These are phyloP conservation scores for Colletotrichum sublineola DNA, from an alignment of 2,329 filamentous ascomycete species.

Conservation along the genomic window DNA sequence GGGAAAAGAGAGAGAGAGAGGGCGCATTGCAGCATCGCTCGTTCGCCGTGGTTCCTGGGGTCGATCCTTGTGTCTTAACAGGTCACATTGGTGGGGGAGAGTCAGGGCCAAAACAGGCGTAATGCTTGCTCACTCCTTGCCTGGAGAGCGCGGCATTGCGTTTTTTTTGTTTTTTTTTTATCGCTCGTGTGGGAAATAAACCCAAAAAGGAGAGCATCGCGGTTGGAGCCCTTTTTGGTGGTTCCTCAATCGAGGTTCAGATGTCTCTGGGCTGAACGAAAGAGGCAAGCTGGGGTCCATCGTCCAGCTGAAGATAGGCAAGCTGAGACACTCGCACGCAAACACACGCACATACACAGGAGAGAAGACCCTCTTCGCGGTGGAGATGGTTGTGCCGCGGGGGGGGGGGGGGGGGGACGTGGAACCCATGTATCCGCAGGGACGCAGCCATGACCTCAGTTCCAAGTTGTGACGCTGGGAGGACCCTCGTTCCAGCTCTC, in stretches of 20 bases:
- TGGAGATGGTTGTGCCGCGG: slow-evolving; percentile 7
- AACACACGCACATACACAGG: neutral
- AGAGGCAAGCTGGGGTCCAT: neutral
- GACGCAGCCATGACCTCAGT: slow-evolving; percentile 40
- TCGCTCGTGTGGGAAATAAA: neutral
- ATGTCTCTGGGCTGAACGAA: slow-evolving; percentile 27
- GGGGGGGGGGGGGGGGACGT: too few species aligned
- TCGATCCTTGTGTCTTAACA: slow-evolving; percentile 34
- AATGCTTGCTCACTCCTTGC: slow-evolving; percentile 18
- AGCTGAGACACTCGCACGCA: neutral
- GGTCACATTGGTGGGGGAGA: slow-evolving; percentile 13
- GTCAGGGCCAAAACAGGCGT: slow-evolving; percentile 19
- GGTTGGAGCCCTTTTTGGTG: slow-evolving; percentile 25
- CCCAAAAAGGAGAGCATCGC: neutral
- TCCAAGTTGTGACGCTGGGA: slow-evolving; percentile 28
- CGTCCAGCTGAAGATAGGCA: slow-evolving; percentile 8
- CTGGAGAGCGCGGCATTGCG: neutral
- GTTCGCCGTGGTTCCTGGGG: neutral
- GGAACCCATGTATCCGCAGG: slow-evolving; percentile 30
- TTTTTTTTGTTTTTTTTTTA: neutral
- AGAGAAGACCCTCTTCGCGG: neutral
- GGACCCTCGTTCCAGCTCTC: slow-evolving; percentile 37
- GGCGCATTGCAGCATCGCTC: slow-evolving; percentile 22
- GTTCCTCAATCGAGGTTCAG: neutral
- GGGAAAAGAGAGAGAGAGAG: neutral